A percentile compares a stretch with the other conserved stretches of the same genome.
Conservation (phyloP, 495 filamentous ascomycete genomes). For the Aspergillus kassunensis region DNA sequence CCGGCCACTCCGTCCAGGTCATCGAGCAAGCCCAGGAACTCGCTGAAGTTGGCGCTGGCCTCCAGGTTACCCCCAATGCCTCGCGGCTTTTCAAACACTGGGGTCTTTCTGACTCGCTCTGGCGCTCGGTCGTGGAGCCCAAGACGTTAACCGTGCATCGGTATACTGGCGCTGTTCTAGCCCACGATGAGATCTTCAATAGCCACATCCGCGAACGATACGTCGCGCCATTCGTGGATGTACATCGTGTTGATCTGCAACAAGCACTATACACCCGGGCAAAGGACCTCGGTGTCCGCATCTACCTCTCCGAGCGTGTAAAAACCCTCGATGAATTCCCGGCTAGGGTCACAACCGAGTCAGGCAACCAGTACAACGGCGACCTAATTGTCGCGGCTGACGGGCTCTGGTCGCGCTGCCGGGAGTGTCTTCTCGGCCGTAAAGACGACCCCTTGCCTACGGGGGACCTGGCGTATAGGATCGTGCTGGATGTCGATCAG, state of each 20-base stretch:
- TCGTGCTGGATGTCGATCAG: slow-evolving; percentile 51
- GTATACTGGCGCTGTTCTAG: slow-evolving; percentile 51
- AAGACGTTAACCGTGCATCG: slow-evolving; percentile 53
- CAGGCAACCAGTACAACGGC: slow-evolving; percentile 31
- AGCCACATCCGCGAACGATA: slow-evolving; percentile 40
- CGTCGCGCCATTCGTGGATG: slow-evolving; percentile 51
- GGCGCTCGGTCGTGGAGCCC: slow-evolving; percentile 47
- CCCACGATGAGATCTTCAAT: slow-evolving; percentile 46
- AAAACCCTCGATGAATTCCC: slow-evolving; percentile 20
- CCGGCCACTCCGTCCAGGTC: slow-evolving; percentile 58
- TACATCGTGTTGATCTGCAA: slow-evolving; percentile 59
- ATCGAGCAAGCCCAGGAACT: slow-evolving; percentile 60
- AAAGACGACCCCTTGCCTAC: slow-evolving; percentile 50
- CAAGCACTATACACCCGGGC: slow-evolving; percentile 49
- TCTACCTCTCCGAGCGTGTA: slow-evolving; percentile 46
- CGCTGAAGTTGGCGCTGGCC: slow-evolving; percentile 52
- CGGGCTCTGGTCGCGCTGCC: slow-evolving; percentile 50
- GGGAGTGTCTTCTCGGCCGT: slow-evolving; percentile 45
- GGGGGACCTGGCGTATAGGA: slow-evolving; percentile 67
- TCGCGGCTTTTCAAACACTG: slow-evolving; percentile 51
- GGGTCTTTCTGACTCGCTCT: slow-evolving; percentile 44
- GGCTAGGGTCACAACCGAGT: slow-evolving; percentile 22
- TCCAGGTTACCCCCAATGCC: slow-evolving; percentile 58
- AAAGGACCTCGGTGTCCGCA: slow-evolving; percentile 46
- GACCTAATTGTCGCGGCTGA: slow-evolving; percentile 59